These are phyloP conservation scores for Poa annua DNA, from an alignment of 176 grass and related monocot genomes.

Conservation along the genomic window DNA sequence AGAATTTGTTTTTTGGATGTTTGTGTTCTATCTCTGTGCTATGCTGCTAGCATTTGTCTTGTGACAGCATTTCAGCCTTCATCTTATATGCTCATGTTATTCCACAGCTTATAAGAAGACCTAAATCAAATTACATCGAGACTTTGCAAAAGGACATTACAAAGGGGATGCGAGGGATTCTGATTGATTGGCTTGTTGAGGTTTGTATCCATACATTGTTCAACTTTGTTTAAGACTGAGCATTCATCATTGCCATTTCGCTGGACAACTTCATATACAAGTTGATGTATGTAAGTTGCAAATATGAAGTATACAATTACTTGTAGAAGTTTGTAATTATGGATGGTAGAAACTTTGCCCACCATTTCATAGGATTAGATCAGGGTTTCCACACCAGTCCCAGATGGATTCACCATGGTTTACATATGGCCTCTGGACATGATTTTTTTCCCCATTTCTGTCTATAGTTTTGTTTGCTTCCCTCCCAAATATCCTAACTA, in stretches of 20 bases:
- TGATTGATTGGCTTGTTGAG: conserved; percentile 84
- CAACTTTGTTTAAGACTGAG: not conserved
- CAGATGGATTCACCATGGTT: not conserved
- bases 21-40: conserved; percentile 30
- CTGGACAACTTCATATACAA: conserved; percentile 1
- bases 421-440: conserved; percentile 19
- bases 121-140: conserved; percentile 53
- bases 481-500: conserved; percentile 15
- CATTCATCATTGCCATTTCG: conserved; percentile 22
- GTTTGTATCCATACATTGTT: conserved; percentile 40
- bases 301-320: conserved; percentile 6
- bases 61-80: conserved; percentile 31
- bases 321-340: not conserved
- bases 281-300: conserved; percentile 2
- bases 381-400: not conserved
- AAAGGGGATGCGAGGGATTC: conserved; percentile 57
- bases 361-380: conserved; percentile 19
- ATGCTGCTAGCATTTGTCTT: conserved; percentile 18
- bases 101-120: conserved; percentile 61
- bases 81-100: conserved; percentile 36
- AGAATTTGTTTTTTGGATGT: conserved; percentile 11
- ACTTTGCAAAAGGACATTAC: conserved; percentile 52
- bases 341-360: not conserved
- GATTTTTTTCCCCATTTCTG: conserved; percentile 6
- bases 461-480: no score